Conservation (phyloP, 2,329 filamentous ascomycete genomes). For the Phoma herbarum region DNA sequence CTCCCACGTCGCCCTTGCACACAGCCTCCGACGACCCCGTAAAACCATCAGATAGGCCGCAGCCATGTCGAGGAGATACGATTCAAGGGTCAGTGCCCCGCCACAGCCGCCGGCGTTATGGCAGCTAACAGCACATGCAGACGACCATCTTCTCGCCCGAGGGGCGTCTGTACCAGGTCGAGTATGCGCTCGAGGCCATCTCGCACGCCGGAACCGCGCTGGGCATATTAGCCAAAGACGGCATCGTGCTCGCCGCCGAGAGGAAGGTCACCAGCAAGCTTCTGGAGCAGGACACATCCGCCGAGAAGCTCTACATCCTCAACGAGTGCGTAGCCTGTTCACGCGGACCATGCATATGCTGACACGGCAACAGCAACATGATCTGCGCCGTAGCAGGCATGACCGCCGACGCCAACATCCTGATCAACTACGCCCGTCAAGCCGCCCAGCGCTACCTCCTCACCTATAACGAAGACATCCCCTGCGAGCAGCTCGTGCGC, state of each 20-base stretch:
- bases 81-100: slow-evolving; percentile 79
- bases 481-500: slow-evolving; percentile 97
- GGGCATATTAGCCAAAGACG: slow-evolving; percentile 96
- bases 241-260: slow-evolving; percentile 97
- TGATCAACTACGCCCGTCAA: slow-evolving; percentile 99
- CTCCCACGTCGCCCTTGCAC: slow-evolving; percentile 19
- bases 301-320: slow-evolving; percentile 99
- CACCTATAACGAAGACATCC: slow-evolving; percentile 99
- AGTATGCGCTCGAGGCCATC: slow-evolving; percentile 98
- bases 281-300: slow-evolving; percentile 98
- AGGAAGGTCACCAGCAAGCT: slow-evolving; percentile 99
- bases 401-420: slow-evolving; percentile 99
- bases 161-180: slow-evolving; percentile 97
- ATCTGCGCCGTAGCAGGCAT: slow-evolving; percentile 99
- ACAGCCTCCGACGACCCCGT: slow-evolving; percentile 12
- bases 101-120: slow-evolving; percentile 15
- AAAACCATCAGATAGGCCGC: slow-evolving; percentile 19
- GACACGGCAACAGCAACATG: slow-evolving; percentile 79
- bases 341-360: slow-evolving; percentile 18
- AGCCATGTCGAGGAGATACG: slow-evolving; percentile 94
- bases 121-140: slow-evolving; percentile 58
- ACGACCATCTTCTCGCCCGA: slow-evolving; percentile 99
- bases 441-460: slow-evolving; percentile 96
- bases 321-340: slow-evolving; percentile 76
- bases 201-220: slow-evolving; percentile 97